Evolutionary conservation across 2,329 filamentous ascomycete genomes (phyloP).

Genomic region (Colletotrichum cereale): DNA sequence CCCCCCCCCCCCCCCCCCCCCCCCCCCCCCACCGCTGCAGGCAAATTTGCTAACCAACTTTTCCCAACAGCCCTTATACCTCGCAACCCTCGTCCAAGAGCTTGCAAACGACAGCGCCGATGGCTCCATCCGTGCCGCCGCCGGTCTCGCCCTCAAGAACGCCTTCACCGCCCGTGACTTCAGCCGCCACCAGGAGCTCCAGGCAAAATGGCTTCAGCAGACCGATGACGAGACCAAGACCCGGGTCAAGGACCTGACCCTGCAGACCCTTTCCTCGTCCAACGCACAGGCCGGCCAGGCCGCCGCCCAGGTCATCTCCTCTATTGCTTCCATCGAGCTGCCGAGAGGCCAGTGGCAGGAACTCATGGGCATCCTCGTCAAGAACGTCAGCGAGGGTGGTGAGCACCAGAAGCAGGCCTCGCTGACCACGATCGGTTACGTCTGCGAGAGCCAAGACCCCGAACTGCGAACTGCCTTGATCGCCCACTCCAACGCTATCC

Average conservation of each 20-base stretch:
- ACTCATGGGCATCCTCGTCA: slow-evolving; percentile 88
- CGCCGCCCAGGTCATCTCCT: slow-evolving; percentile 93
- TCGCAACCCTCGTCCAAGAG: slow-evolving; percentile 91
- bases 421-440: slow-evolving; percentile 95
- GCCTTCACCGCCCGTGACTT: slow-evolving; percentile 95
- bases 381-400: slow-evolving; percentile 89
- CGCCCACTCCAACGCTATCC: slow-evolving; percentile 94
- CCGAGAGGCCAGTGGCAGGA: slow-evolving; percentile 94
- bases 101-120: slow-evolving; percentile 90
- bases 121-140: slow-evolving; percentile 89
- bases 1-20: no score
- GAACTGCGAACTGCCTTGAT: slow-evolving; percentile 86
- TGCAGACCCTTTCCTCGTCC: slow-evolving; percentile 85
- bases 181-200: slow-evolving; percentile 86
- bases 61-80: slow-evolving; percentile 81
- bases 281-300: slow-evolving; percentile 89
- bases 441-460: slow-evolving; percentile 93
- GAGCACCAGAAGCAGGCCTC: slow-evolving; percentile 95
- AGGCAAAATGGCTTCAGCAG: slow-evolving; percentile 91
- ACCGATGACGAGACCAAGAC: slow-evolving; percentile 86
- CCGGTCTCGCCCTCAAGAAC: slow-evolving; percentile 97
- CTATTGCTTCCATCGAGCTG: slow-evolving; percentile 94
- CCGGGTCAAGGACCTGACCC: slow-evolving; percentile 89
- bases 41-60: slow-evolving; percentile 45
- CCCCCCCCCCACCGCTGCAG: slow-evolving; percentile 33